Percentiles rank a stretch among this genome's conserved stretches.
phyloP scores from a whole-genome alignment of 805 yeast genomes.

The Saccharomyces mikatae region DNA sequence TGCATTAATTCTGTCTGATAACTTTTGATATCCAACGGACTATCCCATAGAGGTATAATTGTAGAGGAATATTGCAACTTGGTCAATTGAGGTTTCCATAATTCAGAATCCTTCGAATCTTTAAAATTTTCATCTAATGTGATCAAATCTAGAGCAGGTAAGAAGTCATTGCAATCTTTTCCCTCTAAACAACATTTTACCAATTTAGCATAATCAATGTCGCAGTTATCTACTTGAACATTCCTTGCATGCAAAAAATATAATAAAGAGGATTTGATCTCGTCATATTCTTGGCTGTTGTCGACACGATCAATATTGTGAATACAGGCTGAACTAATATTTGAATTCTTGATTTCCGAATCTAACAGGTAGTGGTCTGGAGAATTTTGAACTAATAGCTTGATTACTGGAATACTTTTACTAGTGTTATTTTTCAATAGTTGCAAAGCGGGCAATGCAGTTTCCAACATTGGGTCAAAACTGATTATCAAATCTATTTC shows the following conservation, averaged over 20 bases:
- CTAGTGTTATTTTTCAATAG: conserved; percentile 1
- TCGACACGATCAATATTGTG: background rate
- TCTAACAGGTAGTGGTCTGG: conserved; percentile 36
- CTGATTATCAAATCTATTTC: conserved; percentile 39
- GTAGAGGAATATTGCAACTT: conserved; percentile 7
- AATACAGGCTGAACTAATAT: background rate
- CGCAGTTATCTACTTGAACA: background rate
- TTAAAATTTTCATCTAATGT: background rate
- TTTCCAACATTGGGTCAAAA: conserved; percentile 38
- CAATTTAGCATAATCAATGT: background rate
- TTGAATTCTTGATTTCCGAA: conserved; percentile 3
- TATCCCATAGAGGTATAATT: conserved; percentile 4
- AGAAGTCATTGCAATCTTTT: background rate
- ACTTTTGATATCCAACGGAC: conserved; percentile 21
- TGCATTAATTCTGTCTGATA: conserved; percentile 35
- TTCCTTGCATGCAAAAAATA: conserved; percentile 19
- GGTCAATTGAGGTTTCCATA: conserved; percentile 4
- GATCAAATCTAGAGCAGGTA: background rate
- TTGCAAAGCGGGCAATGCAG: conserved; percentile 26
- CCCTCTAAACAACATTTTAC: background rate
- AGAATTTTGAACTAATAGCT: conserved; percentile 38
- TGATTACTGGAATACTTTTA: conserved; percentile 36
- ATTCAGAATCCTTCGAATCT: background rate
- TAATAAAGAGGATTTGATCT: conserved; percentile 23
- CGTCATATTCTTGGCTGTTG: conserved; percentile 11